These are phyloP conservation scores for Madurella fahalii DNA, from an alignment of 2,329 filamentous ascomycete genomes.

Conservation along the genomic window DNA sequence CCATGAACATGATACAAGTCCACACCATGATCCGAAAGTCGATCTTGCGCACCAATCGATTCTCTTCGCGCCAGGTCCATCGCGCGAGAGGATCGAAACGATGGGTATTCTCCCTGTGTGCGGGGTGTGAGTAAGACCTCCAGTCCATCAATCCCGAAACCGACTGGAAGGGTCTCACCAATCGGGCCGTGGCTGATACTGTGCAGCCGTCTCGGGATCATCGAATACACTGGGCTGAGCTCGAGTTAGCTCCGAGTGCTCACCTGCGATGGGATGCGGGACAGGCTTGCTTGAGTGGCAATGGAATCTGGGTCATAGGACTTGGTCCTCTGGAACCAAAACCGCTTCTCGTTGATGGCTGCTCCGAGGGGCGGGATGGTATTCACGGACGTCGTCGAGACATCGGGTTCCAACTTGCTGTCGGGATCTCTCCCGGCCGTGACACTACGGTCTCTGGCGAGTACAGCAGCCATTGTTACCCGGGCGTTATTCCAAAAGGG, in stretches of 20 bases:
- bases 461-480: conserved; percentile 26
- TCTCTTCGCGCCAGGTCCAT: conserved; percentile 41
- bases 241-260: not conserved
- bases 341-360: conserved; percentile 28
- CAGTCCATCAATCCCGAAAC: not conserved
- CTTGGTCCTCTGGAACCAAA: conserved; percentile 32
- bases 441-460: conserved; percentile 18
- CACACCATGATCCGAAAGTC: conserved; percentile 44
- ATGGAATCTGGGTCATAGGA: conserved; percentile 32
- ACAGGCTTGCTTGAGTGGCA: conserved; percentile 33
- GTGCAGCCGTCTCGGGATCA: conserved; percentile 33
- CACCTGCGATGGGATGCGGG: not conserved
- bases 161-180: conserved; percentile 25
- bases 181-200: conserved; percentile 32
- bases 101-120: conserved; percentile 38
- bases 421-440: conserved; percentile 12
- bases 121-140: too few species aligned
- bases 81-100: conserved; percentile 44
- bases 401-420: conserved; percentile 9
- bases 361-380: conserved; percentile 30
- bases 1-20: conserved; percentile 47
- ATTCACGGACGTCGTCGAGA: conserved; percentile 18
- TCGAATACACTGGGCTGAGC: conserved; percentile 35
- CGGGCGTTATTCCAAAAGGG: too few species aligned
- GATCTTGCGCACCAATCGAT: conserved; percentile 36